Evolutionary conservation across 257 asterid species (phyloP).

Genomic region (Gardenia jasminoides): DNA sequence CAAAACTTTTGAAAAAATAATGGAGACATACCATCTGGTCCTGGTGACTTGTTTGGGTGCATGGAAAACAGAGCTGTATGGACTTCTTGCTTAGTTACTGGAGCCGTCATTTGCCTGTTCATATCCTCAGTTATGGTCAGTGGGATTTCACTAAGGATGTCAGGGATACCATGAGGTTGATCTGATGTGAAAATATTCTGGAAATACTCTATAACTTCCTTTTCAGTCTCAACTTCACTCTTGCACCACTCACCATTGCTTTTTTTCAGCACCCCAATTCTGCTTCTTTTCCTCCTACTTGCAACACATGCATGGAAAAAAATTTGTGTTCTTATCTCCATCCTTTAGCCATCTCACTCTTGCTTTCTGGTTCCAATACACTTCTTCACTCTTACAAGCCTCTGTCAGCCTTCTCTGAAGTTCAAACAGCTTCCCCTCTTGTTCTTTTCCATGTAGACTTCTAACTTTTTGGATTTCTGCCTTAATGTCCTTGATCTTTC

Average conservation of each 20-base stretch:
- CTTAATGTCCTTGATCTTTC: neutral
- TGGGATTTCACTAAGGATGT: too few species aligned
- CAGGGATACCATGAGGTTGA: too few species aligned
- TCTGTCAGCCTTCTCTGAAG: too few species aligned
- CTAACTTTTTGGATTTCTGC: neutral
- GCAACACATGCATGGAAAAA: neutral
- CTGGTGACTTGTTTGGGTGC: neutral
- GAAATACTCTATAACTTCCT: neutral
- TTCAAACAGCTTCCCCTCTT: neutral
- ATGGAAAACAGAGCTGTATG: too few species aligned
- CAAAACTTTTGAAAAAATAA: too few species aligned
- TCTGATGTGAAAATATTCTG: too few species aligned
- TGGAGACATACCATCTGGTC: neutral
- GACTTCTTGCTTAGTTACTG: too few species aligned
- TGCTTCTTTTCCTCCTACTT: too few species aligned
- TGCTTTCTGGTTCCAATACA: neutral
- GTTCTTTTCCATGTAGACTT: too few species aligned
- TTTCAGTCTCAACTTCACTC: neutral
- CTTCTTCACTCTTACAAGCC: neutral
- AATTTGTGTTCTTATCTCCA: neutral
- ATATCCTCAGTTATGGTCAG: too few species aligned
- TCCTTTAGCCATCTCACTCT: neutral
- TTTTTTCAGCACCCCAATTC: neutral
- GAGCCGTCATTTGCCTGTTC: too few species aligned
- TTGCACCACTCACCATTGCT: neutral